Conservation (phyloP, 345 rosid genomes). For the Eucalyptus virginea region DNA sequence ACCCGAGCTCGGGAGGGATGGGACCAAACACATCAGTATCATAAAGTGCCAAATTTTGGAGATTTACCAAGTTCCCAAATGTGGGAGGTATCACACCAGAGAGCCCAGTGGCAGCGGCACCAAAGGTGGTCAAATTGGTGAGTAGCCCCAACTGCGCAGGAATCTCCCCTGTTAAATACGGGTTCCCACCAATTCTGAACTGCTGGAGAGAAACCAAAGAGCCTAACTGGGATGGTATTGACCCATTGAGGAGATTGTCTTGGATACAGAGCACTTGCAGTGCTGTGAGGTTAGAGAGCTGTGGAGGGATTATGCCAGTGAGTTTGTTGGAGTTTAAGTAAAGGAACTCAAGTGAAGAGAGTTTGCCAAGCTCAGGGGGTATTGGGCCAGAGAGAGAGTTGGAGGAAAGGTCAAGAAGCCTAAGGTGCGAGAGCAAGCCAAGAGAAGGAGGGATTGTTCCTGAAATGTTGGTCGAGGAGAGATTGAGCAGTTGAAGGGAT, state of each 20-base stretch:
- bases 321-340: constrained; percentile 71
- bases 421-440: constrained; percentile 53
- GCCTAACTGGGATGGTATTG: constrained; percentile 77
- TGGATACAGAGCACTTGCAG: constrained; percentile 78
- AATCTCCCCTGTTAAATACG: constrained; percentile 64
- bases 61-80: constrained; percentile 74
- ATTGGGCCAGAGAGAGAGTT: constrained; percentile 75
- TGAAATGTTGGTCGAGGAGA: constrained; percentile 81
- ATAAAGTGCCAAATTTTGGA: constrained; percentile 81
- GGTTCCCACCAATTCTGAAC: constrained; percentile 82
- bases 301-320: constrained; percentile 55
- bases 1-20: constrained; percentile 74
- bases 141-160: constrained; percentile 69
- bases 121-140: constrained; percentile 76
- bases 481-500: constrained; percentile 78
- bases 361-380: constrained; percentile 63
- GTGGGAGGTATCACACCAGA: constrained; percentile 76
- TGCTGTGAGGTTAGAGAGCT: constrained; percentile 50
- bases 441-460: constrained; percentile 78
- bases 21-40: constrained; percentile 75
- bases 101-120: constrained; percentile 83
- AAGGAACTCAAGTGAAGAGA: constrained; percentile 75
- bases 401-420: constrained; percentile 85
- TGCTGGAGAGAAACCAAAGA: constrained; percentile 68
- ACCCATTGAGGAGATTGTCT: constrained; percentile 76